Evolutionary conservation across 2,329 filamentous ascomycete genomes (phyloP).

Genomic region (Epichloe aotearoae): DNA sequence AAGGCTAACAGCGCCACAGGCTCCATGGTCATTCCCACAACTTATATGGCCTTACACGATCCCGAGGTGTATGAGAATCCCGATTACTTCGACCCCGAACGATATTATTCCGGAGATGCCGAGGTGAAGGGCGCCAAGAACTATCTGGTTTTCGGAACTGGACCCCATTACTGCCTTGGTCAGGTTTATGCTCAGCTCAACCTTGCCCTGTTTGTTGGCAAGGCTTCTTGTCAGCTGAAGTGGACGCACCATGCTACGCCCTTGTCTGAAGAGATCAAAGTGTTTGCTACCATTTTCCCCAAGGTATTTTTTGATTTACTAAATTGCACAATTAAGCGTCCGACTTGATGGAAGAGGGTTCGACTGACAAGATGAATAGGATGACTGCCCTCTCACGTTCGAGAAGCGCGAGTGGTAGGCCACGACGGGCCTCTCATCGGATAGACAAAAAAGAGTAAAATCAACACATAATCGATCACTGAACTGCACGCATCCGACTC

Average conservation of each 20-base stretch:
- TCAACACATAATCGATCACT: too few relatives aligned
- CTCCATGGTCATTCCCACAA: constrained; percentile 87
- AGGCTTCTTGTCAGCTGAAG: constrained; percentile 73
- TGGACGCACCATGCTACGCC: constrained; percentile 84
- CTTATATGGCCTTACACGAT: constrained; percentile 82
- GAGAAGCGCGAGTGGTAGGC: constrained; percentile 35
- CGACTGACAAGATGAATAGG: constrained; percentile 31
- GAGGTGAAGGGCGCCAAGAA: constrained; percentile 83
- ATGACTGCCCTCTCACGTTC: constrained; percentile 73
- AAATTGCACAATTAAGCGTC: too few relatives aligned
- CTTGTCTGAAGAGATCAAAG: constrained; percentile 84
- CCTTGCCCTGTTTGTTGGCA: constrained; percentile 78
- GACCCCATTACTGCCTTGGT: constrained; percentile 91
- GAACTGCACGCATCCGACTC: too few relatives aligned
- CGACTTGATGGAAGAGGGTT: background rate
- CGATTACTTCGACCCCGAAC: constrained; percentile 77
- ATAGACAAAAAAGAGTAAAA: background rate
- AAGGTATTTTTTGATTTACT: constrained; percentile 46
- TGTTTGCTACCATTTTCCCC: constrained; percentile 97
- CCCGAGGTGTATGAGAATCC: constrained; percentile 85
- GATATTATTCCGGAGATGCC: constrained; percentile 82
- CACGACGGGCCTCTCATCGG: background rate
- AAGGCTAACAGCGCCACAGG: constrained; percentile 27
- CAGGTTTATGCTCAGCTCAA: constrained; percentile 86
- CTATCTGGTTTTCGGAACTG: constrained; percentile 90